These are phyloP conservation scores for Fagopyrum esculentum DNA, from an alignment of 148 eudicot species.

Conservation along the genomic window DNA sequence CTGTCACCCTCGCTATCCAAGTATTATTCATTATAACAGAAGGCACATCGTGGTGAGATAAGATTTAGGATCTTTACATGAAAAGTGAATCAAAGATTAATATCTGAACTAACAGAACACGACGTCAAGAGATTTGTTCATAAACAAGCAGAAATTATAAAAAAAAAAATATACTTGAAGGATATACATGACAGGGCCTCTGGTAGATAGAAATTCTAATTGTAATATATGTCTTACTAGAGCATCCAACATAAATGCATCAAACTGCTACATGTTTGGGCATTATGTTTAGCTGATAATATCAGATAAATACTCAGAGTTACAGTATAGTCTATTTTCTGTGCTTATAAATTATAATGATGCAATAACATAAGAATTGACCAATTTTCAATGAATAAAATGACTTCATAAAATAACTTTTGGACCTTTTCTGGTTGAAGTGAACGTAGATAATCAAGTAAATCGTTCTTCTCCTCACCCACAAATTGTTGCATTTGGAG, in stretches of 20 bases:
- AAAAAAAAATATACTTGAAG: neutral
- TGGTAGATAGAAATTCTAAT: neutral
- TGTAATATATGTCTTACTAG: neutral
- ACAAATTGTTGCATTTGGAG: constrained; percentile 98
- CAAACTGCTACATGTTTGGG: neutral
- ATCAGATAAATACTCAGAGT: neutral
- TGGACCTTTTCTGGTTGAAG: constrained; percentile 87
- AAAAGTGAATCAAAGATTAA: neutral
- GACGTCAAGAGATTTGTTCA: neutral
- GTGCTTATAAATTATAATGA: neutral
- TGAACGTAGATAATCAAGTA: constrained; percentile 88
- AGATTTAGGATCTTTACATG: constrained; percentile 3
- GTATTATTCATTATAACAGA: neutral
- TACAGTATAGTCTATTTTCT: neutral
- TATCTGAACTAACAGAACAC: neutral
- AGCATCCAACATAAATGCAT: neutral
- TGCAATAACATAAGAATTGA: neutral
- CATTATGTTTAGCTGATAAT: neutral
- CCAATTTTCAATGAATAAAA: neutral
- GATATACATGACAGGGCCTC: neutral
- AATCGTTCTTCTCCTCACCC: constrained; percentile 95
- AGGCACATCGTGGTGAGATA: neutral
- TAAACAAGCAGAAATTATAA: neutral
- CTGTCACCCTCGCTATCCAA: neutral
- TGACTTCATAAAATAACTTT: neutral